phyloP scores from a whole-genome alignment of 2,329 filamentous ascomycete species.

The Pseudophaeomoniella oleicola region DNA sequence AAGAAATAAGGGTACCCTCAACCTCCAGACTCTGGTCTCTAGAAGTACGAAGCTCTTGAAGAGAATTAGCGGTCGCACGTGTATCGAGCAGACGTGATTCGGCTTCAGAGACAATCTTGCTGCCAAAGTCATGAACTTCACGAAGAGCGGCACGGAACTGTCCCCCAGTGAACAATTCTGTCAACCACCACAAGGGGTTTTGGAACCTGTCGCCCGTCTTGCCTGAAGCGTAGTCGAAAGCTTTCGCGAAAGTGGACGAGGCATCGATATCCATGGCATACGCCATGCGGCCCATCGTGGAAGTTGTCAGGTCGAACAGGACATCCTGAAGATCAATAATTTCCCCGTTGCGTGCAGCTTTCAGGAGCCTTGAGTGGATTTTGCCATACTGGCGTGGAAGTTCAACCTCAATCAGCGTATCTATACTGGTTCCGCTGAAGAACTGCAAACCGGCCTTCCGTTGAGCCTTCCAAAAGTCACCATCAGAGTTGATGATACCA shows the following conservation, averaged over 20 bases:
- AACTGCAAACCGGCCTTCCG: constrained; percentile 46
- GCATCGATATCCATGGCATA: constrained; percentile 56
- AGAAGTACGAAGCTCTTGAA: constrained; percentile 17
- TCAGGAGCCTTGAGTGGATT: constrained; percentile 25
- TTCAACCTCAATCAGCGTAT: constrained; percentile 40
- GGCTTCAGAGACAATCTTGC: constrained; percentile 41
- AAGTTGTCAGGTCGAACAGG: constrained; percentile 50
- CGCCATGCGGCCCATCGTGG: constrained; percentile 53
- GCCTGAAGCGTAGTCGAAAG: constrained; percentile 49
- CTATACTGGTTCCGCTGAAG: constrained; percentile 42
- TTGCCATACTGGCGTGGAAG: constrained; percentile 39
- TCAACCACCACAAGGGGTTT: constrained; percentile 48
- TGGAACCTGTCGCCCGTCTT: constrained; percentile 48
- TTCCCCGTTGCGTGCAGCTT: constrained; percentile 12
- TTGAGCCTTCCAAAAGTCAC: constrained; percentile 48
- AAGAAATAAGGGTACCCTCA: constrained; percentile 28
- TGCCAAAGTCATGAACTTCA: constrained; percentile 41
- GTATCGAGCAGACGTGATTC: constrained; percentile 15
- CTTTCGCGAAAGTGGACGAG: constrained; percentile 42
- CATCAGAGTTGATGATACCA: constrained; percentile 54
- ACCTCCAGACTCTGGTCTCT: constrained; percentile 5
- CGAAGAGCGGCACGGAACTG: constrained; percentile 35
- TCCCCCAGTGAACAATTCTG: constrained; percentile 37
- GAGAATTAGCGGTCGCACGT: too few species aligned
- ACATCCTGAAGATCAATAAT: constrained; percentile 43